A percentile compares a stretch with the other conserved stretches of the same genome.
phyloP scores from a whole-genome alignment of 768 basidiomycete genomes.

The Amanita phalloides region DNA sequence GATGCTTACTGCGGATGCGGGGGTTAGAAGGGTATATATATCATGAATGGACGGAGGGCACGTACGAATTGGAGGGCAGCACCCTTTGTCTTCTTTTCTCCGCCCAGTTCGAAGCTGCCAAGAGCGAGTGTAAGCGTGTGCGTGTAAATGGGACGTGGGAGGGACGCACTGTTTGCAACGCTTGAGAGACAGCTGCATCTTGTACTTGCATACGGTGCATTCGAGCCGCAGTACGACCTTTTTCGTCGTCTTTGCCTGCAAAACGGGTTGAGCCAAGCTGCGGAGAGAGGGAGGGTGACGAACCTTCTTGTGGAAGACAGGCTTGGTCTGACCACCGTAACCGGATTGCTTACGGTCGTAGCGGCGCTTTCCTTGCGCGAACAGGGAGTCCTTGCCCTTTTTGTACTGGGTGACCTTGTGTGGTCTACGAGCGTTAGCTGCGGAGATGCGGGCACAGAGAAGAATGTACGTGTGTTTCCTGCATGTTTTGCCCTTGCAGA shows the following conservation, averaged over 20 bases:
- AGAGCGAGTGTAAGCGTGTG: not conserved
- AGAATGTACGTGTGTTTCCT: constrained; percentile 85
- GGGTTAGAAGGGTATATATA: not conserved
- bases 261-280: not conserved
- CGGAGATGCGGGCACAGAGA: not conserved
- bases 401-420: constrained; percentile 99
- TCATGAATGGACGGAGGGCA: constrained; percentile 12
- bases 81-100: constrained; percentile 99
- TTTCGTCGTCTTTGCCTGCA: constrained; percentile 94
- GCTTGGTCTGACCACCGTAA: constrained; percentile 99
- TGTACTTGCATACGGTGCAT: constrained; percentile 98
- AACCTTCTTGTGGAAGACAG: constrained; percentile 99
- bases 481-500: constrained; percentile 96
- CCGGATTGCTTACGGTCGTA: constrained; percentile 98
- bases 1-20: constrained; percentile 11
- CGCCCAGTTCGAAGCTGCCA: constrained; percentile 92
- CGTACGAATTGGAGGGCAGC: constrained; percentile 89
- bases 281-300: constrained; percentile 11
- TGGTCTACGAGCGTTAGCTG: constrained; percentile 40
- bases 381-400: constrained; percentile 98
- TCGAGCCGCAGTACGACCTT: constrained; percentile 98
- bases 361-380: constrained; percentile 99
- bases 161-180: constrained; percentile 95
- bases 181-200: constrained; percentile 93
- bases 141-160: not conserved